Evolutionary conservation across 1,284 basidiomycete genomes (phyloP).

Genomic region (Ceratobasidium sp.): DNA sequence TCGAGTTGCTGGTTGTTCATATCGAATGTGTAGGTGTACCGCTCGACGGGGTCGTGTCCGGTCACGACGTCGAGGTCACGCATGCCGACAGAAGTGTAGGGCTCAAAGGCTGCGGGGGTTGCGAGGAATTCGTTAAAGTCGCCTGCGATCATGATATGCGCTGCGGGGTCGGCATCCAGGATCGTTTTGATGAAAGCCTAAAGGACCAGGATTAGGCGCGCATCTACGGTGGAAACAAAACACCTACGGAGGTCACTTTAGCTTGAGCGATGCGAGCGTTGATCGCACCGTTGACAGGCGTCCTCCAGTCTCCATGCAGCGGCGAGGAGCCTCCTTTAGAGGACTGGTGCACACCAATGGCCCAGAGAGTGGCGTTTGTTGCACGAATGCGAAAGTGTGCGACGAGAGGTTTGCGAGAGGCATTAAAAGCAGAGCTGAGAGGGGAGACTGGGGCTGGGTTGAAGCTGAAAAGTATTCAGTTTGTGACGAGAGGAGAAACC

Average conservation of each 20-base stretch:
- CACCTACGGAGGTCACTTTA: conserved; percentile 62
- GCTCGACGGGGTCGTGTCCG: conserved; percentile 63
- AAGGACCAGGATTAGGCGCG: conserved; percentile 1
- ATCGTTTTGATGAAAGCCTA: conserved; percentile 68
- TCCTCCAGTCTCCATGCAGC: conserved; percentile 68
- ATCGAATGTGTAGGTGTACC: conserved; percentile 74
- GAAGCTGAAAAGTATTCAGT: conserved; percentile 58
- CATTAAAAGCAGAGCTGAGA: conserved; percentile 67
- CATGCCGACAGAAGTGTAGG: conserved; percentile 61
- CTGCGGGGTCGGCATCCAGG: conserved; percentile 61
- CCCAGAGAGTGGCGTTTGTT: conserved; percentile 50
- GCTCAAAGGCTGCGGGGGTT: conserved; percentile 66
- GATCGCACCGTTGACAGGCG: conserved; percentile 69
- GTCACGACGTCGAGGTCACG: conserved; percentile 67
- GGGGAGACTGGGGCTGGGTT: conserved; percentile 77
- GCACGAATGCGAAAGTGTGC: conserved; percentile 54
- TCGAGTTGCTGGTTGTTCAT: conserved; percentile 69
- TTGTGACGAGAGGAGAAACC: background rate
- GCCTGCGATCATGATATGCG: conserved; percentile 69
- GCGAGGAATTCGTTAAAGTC: conserved; percentile 75
- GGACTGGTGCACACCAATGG: conserved; percentile 72
- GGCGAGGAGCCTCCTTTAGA: conserved; percentile 72
- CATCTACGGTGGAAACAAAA: conserved; percentile 5
- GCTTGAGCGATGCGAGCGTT: conserved; percentile 67
- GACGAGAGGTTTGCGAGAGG: conserved; percentile 72